Evolutionary conservation across 176 grass and related monocot species (phyloP).

Genomic region (Melocanna baccifera): DNA sequence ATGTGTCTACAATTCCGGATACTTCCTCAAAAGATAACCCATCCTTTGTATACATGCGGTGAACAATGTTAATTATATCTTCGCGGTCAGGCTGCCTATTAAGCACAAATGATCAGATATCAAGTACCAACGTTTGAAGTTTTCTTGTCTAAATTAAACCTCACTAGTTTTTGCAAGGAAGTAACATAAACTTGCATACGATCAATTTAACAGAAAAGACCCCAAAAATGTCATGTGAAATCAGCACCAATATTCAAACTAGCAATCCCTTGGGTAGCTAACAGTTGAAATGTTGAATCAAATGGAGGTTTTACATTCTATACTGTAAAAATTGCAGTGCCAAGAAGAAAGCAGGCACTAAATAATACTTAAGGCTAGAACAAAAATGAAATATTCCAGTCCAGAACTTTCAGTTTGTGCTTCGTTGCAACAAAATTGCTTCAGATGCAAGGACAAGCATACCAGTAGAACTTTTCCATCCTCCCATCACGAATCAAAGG

Average conservation of each 20-base stretch:
- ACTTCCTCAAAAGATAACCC: conserved; percentile 70
- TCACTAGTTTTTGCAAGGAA: neutral
- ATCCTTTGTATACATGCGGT: conserved; percentile 84
- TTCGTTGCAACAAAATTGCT: neutral
- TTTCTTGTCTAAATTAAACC: neutral
- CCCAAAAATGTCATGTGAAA: neutral
- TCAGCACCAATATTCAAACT: neutral
- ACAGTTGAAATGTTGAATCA: neutral
- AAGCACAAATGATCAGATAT: neutral
- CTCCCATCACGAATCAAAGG: conserved; percentile 90
- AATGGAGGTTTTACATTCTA: neutral
- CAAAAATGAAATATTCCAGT: neutral
- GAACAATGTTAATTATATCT: conserved; percentile 91
- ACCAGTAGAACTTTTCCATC: conserved; percentile 97
- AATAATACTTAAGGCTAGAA: neutral
- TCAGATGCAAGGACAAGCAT: conserved; percentile 33
- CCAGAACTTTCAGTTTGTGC: neutral
- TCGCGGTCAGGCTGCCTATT: conserved; percentile 83
- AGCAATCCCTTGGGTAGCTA: neutral
- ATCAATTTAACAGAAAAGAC: neutral
- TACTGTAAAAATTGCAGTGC: neutral
- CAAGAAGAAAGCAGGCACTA: neutral
- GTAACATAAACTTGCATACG: neutral
- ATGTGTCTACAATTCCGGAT: conserved; percentile 60
- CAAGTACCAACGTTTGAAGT: neutral